These are phyloP conservation scores for Rauvolfia tetraphylla DNA, from an alignment of 257 asterid species.

Conservation along the genomic window DNA sequence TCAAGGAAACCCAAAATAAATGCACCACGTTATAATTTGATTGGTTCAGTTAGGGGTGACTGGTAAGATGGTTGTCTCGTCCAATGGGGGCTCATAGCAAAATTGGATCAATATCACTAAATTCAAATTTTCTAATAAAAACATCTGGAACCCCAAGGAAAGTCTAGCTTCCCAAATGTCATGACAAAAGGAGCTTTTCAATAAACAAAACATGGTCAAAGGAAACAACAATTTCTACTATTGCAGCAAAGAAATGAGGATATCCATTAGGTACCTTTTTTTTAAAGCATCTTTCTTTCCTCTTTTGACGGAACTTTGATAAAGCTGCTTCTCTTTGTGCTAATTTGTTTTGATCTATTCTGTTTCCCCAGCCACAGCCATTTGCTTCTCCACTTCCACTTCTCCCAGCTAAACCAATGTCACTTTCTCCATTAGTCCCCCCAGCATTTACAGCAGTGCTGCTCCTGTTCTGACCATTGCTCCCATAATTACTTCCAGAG, in stretches of 20 bases:
- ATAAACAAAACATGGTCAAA: not conserved
- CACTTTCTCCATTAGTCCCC: constrained; percentile 52
- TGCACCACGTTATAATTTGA: not conserved
- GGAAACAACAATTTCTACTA: not conserved
- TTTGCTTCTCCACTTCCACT: constrained; percentile 58
- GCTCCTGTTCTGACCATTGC: constrained; percentile 54
- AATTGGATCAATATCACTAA: not conserved
- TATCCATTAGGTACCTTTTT: constrained; percentile 50
- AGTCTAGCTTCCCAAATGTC: not conserved
- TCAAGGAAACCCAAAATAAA: not conserved
- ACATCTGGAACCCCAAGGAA: not conserved
- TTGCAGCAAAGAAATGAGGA: not conserved
- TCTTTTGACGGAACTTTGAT: constrained; percentile 67
- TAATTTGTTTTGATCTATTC: constrained; percentile 43
- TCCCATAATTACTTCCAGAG: constrained; percentile 68
- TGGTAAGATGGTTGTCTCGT: not conserved
- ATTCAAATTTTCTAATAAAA: not conserved
- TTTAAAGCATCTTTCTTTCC: constrained; percentile 64
- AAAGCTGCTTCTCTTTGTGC: constrained; percentile 65
- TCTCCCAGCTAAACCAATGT: constrained; percentile 48
- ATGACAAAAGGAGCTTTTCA: not conserved
- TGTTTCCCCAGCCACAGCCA: constrained; percentile 44
- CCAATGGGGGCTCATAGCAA: not conserved
- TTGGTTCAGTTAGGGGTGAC: not conserved
- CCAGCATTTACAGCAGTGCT: constrained; percentile 41